Evolutionary conservation across 441 rosid species (phyloP), one percentile per base, ranked within the genome.

Genomic region (Metrosideros polymorpha): DNA sequence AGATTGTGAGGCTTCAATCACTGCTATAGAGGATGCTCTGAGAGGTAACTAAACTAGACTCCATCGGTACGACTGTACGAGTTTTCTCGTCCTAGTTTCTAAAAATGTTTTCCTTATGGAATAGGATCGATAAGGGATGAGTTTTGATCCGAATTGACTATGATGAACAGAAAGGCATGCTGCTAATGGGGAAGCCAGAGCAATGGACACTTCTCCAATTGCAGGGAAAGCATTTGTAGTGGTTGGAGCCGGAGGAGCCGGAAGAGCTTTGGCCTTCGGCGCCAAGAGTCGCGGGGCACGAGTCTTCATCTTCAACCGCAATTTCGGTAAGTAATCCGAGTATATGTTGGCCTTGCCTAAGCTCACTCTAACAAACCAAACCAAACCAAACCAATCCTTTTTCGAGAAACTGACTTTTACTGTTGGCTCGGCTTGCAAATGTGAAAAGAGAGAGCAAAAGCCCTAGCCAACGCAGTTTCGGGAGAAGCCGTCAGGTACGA

Each of bases 201-300:
- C 82, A 76, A 88, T 85, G 76, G 79, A 85, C 51, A 27, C 57
- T 5, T 90, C 91, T 83, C 89, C 87, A 32, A 24, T 87, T 25
- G 82, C 71, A n/a, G 90, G 90, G 82, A 88, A 83, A 85, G 84
- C 43, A 83, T 88, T 90, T 79, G 90, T 90, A 83, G 29, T 88
- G 79, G 88, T 86, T 29, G 91, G 91, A 85, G 90, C 90, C 8
- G 91, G 91, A 77, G 91, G 89, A 39, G 90, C 90, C 17, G 90
- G 90, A 85, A 86, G 87, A 86, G 90, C 91, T 30, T 59, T 90
- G 83, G 91, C 91, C 49, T 86, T 90, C 43, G 91, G 89, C 1
- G 91, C 90, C 83, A 90, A 83, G 87, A 85, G 56, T 17, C 75
- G 85, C 61, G 91, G 91, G 2, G 90, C 91, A 27, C 86, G 88